phyloP scores from a whole-genome alignment of 2,329 filamentous ascomycete species.

The Mollisia scopiformis region DNA sequence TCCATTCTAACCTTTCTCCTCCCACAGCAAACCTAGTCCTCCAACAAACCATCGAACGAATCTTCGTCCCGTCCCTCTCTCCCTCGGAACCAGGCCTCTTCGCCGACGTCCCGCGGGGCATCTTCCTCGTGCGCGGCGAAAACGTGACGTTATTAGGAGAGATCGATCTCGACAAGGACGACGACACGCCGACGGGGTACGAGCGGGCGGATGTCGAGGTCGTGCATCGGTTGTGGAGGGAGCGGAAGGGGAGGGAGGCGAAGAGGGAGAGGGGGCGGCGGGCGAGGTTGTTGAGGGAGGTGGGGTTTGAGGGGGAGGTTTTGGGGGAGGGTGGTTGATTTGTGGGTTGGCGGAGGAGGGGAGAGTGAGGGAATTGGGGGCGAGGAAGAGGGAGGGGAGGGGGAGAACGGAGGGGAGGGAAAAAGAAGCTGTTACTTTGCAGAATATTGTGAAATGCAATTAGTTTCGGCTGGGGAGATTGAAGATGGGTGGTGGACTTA shows the following conservation, averaged over 20 bases:
- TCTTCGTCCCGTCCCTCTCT: slow-evolving; percentile 61
- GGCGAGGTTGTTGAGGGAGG: slow-evolving; percentile 80
- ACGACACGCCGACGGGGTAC: slow-evolving; percentile 76
- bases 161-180: slow-evolving; percentile 95
- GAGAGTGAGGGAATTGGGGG: background rate
- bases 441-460: slow-evolving; percentile 58
- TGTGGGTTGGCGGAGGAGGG: no score
- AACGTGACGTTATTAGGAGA: slow-evolving; percentile 96
- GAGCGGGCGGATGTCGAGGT: slow-evolving; percentile 66
- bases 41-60: slow-evolving; percentile 87
- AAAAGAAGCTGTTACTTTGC: slow-evolving; percentile 33
- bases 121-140: slow-evolving; percentile 92
- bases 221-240: slow-evolving; percentile 74
- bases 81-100: slow-evolving; percentile 58
- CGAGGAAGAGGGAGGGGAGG: background rate
- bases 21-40: slow-evolving; percentile 88
- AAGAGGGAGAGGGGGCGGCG: slow-evolving; percentile 71
- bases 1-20: no score
- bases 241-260: slow-evolving; percentile 71
- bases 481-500: slow-evolving; percentile 1
- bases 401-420: slow-evolving; percentile 9
- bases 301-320: background rate
- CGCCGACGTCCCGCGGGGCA: slow-evolving; percentile 81
- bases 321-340: no score
- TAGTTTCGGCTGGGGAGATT: slow-evolving; percentile 29